Evolutionary conservation across 1,139 yeast genomes (phyloP).

Genomic region (Taphrina wiesneri): DNA sequence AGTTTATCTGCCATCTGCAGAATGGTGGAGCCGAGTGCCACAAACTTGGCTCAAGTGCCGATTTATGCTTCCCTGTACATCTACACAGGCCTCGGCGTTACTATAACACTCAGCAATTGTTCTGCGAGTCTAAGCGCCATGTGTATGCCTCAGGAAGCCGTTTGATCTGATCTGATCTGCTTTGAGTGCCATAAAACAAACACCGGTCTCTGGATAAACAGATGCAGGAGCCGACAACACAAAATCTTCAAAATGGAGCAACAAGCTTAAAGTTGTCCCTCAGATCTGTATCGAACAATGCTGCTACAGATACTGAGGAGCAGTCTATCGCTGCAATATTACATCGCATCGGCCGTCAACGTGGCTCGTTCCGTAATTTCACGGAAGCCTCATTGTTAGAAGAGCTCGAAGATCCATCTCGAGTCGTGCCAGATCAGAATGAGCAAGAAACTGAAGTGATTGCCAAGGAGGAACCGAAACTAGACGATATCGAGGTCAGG

Average conservation of each 20-base stretch:
- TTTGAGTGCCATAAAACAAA: no score
- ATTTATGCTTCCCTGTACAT: background rate
- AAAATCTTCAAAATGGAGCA: background rate
- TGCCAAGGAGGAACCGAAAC: background rate
- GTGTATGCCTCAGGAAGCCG: no score
- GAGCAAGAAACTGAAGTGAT: background rate
- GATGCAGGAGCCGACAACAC: background rate
- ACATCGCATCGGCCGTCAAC: conserved; percentile 52
- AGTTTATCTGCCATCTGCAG: background rate
- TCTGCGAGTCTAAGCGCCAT: no score
- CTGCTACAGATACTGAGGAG: background rate
- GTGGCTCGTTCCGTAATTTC: conserved; percentile 54
- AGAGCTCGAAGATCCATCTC: conserved; percentile 48
- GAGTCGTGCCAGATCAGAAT: background rate
- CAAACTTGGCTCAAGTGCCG: conserved; percentile 1
- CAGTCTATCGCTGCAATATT: conserved; percentile 37
- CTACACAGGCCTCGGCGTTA: no score
- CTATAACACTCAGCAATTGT: no score
- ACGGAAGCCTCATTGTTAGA: conserved; percentile 58
- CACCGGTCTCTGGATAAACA: background rate
- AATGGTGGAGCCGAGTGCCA: conserved; percentile 6
- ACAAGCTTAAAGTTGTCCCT: conserved; percentile 6
- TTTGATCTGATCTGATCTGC: no score
- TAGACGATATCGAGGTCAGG: background rate
- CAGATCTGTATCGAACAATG: background rate